Base-by-base conservation (phyloP, 805 yeast species). In the Saturnispora diversa region DNA sequence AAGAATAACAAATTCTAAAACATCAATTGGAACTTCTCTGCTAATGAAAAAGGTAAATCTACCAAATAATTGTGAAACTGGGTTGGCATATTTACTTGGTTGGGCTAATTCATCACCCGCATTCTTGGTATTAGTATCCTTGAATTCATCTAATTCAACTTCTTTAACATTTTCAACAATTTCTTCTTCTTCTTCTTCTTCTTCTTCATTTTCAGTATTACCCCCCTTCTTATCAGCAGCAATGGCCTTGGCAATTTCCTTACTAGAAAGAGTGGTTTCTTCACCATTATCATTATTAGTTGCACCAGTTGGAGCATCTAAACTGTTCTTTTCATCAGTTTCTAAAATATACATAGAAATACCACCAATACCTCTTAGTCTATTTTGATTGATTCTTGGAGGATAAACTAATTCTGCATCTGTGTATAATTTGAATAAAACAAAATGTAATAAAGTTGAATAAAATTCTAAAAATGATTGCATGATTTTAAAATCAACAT, bases 401-500 rank as follows among this genome's bases (percentile, higher is more conserved):
- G 98, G 98, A 60, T 88, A 92, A 24, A 84, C 79, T 55, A 92
- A 74, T 47, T 80, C 88, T 25, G 80, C 70, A 51, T 87, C 97
- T 17, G 83, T 75, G 68, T 86, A 92, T 47, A 92, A 72, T 60
- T 84, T 83, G 72, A 59, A 92, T 41, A 90, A 69, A 17, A 82
- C 88, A 58, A 92, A 92, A 57, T 87, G 95, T 55, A 88, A 64
- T 52, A 92, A 66, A 20, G 97, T 90, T 15, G 95, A 80, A 66
- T 92, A 92, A 64, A 92, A 88, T 65, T 92, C 98, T 57, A 92
- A 73, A 65, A 92, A 92, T 1, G 97, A 90, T 56, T 86, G 70
- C 98, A 92, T 92, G 68, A 92, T 86, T 63, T 92, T 75, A 70
- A 92, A 90, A 65, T 92, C 98, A 44, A 92, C 79, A 62, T 92